These are phyloP conservation scores for Ustilago bromivora DNA, from an alignment of 1,284 basidiomycete genomes.

Conservation along the genomic window DNA sequence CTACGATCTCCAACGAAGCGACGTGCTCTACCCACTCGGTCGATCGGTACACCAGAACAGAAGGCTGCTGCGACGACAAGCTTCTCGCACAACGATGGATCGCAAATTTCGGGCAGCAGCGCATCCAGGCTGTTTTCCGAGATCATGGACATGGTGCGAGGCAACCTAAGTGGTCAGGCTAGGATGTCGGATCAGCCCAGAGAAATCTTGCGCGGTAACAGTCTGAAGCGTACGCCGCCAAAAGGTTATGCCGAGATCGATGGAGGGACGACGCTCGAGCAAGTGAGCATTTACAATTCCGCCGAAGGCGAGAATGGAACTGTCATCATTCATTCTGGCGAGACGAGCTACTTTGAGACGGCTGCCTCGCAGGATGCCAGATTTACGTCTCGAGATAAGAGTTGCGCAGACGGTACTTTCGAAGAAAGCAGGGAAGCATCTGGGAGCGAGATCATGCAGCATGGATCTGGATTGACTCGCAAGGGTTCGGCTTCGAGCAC, in stretches of 20 bases:
- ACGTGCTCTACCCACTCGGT: neutral
- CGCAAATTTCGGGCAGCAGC: constrained; percentile 16
- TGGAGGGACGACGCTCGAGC: constrained; percentile 3
- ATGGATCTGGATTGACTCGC: neutral
- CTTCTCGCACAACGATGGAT: constrained; percentile 19
- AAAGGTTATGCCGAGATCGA: constrained; percentile 27
- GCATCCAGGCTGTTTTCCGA: constrained; percentile 29
- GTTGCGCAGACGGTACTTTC: neutral
- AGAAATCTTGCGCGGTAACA: neutral
- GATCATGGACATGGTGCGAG: constrained; percentile 42
- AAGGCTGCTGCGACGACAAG: constrained; percentile 3
- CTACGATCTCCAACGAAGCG: constrained; percentile 35
- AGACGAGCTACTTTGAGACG: constrained; percentile 18
- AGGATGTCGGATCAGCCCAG: constrained; percentile 5
- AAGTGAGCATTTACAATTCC: constrained; percentile 7
- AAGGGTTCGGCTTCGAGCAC: constrained; percentile 26
- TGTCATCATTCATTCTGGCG: constrained; percentile 16
- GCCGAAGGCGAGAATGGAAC: constrained; percentile 2
- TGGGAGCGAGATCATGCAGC: neutral
- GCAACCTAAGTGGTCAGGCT: neutral
- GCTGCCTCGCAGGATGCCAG: constrained; percentile 4
- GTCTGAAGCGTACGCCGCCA: constrained; percentile 15
- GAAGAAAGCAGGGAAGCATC: neutral
- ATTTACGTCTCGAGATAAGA: neutral
- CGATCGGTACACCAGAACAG: neutral